phyloP scores from a whole-genome alignment of 2,329 filamentous ascomycete genomes.

The Colletotrichum sp. region DNA sequence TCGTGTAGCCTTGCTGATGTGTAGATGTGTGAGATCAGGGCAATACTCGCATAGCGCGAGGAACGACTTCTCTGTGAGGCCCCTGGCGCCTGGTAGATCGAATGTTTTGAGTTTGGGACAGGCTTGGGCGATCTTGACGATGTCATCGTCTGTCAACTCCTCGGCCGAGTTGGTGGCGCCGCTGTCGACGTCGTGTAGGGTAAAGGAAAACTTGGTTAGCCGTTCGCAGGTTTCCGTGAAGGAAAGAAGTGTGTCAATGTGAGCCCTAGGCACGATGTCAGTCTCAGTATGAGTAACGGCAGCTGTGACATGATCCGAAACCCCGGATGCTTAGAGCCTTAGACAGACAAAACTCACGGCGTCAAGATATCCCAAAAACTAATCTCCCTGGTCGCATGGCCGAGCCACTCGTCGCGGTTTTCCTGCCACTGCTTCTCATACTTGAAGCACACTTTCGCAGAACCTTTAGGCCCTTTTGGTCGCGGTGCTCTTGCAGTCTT shows the following conservation, averaged over 20 bases:
- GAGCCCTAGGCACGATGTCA: not conserved
- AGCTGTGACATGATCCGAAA: too few species aligned
- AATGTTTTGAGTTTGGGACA: not conserved
- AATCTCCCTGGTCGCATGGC: not conserved
- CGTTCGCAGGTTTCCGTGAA: not conserved
- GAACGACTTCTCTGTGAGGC: not conserved
- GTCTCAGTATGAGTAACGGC: too few species aligned
- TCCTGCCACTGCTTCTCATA: not conserved
- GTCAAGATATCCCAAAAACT: not conserved
- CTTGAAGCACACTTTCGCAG: not conserved
- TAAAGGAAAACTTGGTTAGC: not conserved
- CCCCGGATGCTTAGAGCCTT: too few species aligned
- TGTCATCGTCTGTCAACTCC: not conserved
- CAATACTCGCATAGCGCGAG: not conserved
- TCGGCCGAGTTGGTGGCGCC: not conserved
- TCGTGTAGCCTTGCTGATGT: not conserved
- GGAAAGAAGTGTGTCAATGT: not conserved
- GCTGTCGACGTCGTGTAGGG: not conserved
- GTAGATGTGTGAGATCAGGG: not conserved
- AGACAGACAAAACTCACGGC: not conserved
- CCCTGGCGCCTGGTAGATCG: not conserved
- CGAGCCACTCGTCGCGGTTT: not conserved
- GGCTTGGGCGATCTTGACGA: not conserved
- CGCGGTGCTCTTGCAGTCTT: not conserved
- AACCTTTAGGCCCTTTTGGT: not conserved